Base-by-base conservation (phyloP, 441 rosid species). In the Brassica hybrid region DNA sequence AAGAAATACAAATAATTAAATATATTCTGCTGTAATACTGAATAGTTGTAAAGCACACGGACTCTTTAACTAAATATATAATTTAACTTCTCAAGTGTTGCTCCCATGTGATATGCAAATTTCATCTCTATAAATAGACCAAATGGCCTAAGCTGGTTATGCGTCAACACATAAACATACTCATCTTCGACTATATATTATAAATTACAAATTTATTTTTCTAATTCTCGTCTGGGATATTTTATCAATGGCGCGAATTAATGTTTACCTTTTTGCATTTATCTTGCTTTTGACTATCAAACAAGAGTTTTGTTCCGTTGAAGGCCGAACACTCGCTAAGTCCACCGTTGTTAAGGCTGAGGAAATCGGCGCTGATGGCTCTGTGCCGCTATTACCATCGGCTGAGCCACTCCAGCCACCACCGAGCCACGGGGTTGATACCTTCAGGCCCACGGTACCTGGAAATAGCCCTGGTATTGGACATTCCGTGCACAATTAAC, bases 401-500 rank as follows among this genome's bases (percentile, higher is more conserved):
- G 30, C 34, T 2, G 70, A 62, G 34, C 43, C 27, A 63, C 57
- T 76, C 25, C 58, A 76, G 58, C 64, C 45, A 4, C 74, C 71
- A 3, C 32, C 69, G 1, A 69, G 21, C 65, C 75, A 69, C 17
- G 71, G 45, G 2, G 38, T 73, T 14, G 81, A 84, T 16, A 84
- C 71, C 60, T 85, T 89, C 81, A 83, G 88, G 67, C 88, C 89
- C 9, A 87, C 93, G 21, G 65, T 77, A 56, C 89, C 87, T 7
- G 89, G 90, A 10, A 81, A 76, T 21, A 89, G 88, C 80, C 89
- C 88, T 30, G 89, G 87, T 17, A 83, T 81, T 50, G 89, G 88
- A n/a, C 91, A 89, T 75, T 69, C 86, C 66, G 23, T 84, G 75
- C 81, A 82, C 11, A 80, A 68, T 67, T 69, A 52, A 62, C 13